Evolutionary conservation across 495 filamentous ascomycete species (phyloP), one percentile per base, ranked within the genome.

Genomic region (Cryomyces antarcticus): DNA sequence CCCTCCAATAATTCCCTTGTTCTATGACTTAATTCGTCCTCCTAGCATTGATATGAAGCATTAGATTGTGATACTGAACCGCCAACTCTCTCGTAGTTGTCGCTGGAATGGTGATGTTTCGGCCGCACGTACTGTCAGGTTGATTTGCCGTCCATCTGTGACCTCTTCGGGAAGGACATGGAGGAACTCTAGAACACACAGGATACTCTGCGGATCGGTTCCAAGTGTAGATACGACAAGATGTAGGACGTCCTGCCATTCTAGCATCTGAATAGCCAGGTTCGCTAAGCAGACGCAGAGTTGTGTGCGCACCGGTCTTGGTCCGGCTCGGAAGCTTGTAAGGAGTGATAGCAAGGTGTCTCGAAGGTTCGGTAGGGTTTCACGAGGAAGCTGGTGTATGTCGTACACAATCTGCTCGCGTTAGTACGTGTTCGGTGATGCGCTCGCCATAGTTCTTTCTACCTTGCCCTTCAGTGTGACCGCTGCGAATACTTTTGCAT

Each of bases 391-490:
- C 63, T 96, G 88, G 52, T 82, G 77, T 28, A 88, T 62, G 58
- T 88, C 82, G 53, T 82, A 88, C 38, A 78, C 74, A 44, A 88
- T 84, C 82, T 57, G 13, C 41, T 37, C 46, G 44, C 12, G 10
- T 12, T 7, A 38, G 1, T 24, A n/a, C n/a, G 10, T 24, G 9
- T 12, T 24, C 30, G 3, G 2, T 47, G 10, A 3, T 27, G 2
- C 17, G 17, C 17, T 24, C 17, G 17, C 17, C 0, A 17, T 17
- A 24, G 13, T 38, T 39, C 48, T 46, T 49, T 43, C 53, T 68
- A 95, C 89, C 77, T 99, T 99, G 62, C 89, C 92, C 65, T 92
- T 94, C 55, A 99, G 64, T 37, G 89, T 96, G 29, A 85, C 94
- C 42, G 92, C 89, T 5, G 92, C 89, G 60, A 99, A 99, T 46